These are phyloP conservation scores for Desmodesmus armatus DNA, from an alignment of 139 green algal species.

Conservation along the genomic window DNA sequence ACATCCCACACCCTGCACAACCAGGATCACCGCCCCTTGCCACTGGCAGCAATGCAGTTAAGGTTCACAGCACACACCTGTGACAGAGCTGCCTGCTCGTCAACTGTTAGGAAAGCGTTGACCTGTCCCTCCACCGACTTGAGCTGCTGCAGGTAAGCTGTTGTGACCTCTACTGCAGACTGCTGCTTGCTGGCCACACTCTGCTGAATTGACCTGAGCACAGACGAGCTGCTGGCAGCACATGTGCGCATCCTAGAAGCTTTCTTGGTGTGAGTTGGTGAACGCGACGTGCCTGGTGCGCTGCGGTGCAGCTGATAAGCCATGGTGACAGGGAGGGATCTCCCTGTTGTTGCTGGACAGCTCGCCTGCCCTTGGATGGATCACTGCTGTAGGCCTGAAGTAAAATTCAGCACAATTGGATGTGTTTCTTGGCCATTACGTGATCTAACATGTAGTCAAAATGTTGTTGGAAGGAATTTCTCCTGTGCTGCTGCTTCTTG, in stretches of 20 bases:
- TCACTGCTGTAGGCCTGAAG: neutral
- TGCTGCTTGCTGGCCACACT: conserved; percentile 53
- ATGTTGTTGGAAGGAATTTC: too few relatives aligned
- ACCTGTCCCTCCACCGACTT: conserved; percentile 45
- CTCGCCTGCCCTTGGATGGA: neutral
- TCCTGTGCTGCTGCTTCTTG: too few relatives aligned
- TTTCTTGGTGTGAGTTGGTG: neutral
- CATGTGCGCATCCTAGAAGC: conserved; percentile 21
- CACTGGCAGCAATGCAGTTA: neutral
- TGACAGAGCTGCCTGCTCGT: conserved; percentile 55
- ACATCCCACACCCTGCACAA: too few relatives aligned
- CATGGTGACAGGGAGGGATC: neutral
- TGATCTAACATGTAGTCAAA: too few relatives aligned
- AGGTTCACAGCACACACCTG: conserved; percentile 57
- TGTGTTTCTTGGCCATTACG: too few relatives aligned
- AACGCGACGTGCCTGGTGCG: neutral
- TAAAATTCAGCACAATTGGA: too few relatives aligned
- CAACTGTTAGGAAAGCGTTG: conserved; percentile 66
- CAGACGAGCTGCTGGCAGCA: conserved; percentile 13
- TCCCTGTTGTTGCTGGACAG: neutral
- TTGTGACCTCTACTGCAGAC: conserved; percentile 57
- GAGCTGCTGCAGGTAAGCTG: conserved; percentile 61
- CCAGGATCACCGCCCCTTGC: neutral
- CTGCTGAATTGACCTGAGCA: conserved; percentile 57
- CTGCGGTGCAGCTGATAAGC: neutral